Conservation (phyloP, 305 asterid species). For the Solanum hybrid region DNA sequence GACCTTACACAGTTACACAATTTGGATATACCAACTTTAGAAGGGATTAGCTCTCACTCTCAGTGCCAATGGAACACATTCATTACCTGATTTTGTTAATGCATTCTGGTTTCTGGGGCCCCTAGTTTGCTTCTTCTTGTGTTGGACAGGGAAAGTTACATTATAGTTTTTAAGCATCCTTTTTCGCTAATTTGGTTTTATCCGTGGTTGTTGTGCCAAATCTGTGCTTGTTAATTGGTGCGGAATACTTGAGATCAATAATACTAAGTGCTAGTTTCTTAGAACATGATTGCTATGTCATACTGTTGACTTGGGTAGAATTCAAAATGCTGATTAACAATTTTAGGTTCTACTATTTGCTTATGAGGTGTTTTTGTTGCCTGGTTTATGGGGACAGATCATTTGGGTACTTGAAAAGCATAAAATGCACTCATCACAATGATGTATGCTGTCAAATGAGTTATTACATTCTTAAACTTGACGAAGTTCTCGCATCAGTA, state of each 20-base stretch:
- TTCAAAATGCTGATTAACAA: neutral
- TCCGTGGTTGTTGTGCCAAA: neutral
- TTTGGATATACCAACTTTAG: neutral
- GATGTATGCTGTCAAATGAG: neutral
- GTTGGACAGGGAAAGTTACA: neutral
- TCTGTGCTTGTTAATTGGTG: neutral
- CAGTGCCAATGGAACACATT: neutral
- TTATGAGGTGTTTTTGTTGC: neutral
- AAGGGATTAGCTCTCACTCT: neutral
- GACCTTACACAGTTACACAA: neutral
- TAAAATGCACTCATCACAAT: neutral
- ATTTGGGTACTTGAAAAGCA: conserved; percentile 5
- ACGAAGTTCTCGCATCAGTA: neutral
- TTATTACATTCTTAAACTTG: neutral
- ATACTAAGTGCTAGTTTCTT: neutral
- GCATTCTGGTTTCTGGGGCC: neutral
- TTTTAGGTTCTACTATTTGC: neutral
- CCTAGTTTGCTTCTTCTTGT: neutral
- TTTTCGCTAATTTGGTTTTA: neutral
- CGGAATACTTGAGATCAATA: neutral
- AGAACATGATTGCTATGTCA: neutral
- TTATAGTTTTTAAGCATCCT: neutral
- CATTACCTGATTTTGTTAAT: neutral
- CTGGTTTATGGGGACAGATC: neutral
- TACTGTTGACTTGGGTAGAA: neutral